Conservation (phyloP, 495 filamentous ascomycete genomes). For the Podospora conica region DNA sequence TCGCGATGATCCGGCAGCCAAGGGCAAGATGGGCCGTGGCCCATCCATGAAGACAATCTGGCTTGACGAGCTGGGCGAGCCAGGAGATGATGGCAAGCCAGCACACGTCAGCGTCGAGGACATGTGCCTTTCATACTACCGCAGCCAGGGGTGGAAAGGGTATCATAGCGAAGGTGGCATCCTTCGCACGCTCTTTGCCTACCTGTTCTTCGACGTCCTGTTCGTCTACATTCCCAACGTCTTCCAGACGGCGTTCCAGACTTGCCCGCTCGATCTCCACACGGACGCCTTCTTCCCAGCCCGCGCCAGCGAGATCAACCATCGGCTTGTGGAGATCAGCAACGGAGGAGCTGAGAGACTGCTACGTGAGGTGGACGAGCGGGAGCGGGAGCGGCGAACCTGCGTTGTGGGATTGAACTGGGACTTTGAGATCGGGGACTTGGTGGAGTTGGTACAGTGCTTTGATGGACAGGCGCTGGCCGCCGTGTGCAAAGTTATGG, state of each 20-base stretch:
- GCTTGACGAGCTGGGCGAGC: conserved; percentile 65
- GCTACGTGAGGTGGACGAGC: conserved; percentile 57
- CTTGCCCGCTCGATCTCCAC: conserved; percentile 84
- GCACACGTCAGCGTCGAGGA: conserved; percentile 59
- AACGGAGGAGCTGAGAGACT: conserved; percentile 68
- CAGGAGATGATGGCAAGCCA: conserved; percentile 54
- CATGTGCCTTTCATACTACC: conserved; percentile 88
- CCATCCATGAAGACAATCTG: conserved; percentile 75
- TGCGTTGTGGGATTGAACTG: conserved; percentile 89
- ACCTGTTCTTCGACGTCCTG: conserved; percentile 88
- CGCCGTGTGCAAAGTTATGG: conserved; percentile 83
- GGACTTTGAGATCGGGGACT: conserved; percentile 74
- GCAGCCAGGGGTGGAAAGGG: conserved; percentile 81
- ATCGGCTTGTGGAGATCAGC: conserved; percentile 73
- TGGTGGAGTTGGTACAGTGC: conserved; percentile 73
- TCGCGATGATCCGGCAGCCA: conserved; percentile 38
- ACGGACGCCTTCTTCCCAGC: conserved; percentile 90
- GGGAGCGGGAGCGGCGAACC: conserved; percentile 60
- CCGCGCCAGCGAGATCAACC: conserved; percentile 82
- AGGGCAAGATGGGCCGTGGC: conserved; percentile 35
- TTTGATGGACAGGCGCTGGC: conserved; percentile 76
- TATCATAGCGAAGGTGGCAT: conserved; percentile 91
- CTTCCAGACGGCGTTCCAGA: conserved; percentile 92
- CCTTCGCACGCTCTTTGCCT: conserved; percentile 81
- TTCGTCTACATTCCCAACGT: conserved; percentile 94